Evolutionary conservation across 139 green algal species (phyloP), one percentile per base, ranked within the genome.

Genomic region (Chlamydomonas applanata): DNA sequence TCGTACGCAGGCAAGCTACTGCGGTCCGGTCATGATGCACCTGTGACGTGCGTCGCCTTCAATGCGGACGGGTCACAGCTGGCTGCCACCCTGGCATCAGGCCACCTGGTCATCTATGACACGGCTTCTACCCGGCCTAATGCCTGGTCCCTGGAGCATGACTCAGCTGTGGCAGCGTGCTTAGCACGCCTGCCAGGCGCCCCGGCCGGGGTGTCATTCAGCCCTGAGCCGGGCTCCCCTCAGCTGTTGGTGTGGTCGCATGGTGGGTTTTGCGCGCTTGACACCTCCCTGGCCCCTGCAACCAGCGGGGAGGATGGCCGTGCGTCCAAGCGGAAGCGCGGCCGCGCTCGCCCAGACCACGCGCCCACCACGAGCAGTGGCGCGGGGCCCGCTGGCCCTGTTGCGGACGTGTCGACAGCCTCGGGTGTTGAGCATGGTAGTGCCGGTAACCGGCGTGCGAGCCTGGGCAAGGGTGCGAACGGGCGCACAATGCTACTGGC

Each of bases 91-190:
- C 71, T 76, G 17, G 46, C 70, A 1, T 46, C 25, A 16, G 71
- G 74, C 40, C 49, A 75, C 27, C 64, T 85, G 70, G 36, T 67
- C 32, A n/a, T 85, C n/a, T 85, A 72, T 57, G 74, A 81, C 32
- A 71, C 60, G 1, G 29, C 44, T 27, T 71, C 67, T 32, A 29
- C 2, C 34, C 45, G 30, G 20, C 64, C 62, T 14, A 16, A 49
- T 24, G 52, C 29, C 9, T 85, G 79, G 79, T 71, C 34, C 32
- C 9, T 75, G 14, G 79, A 81, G 22, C 71, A 79, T 52, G 71
- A 59, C 7, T 44, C 63, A 9, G 74, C 36, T 13, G 45, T 66
- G 14, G 65, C 74, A 19, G 59, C 69, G 46, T 73, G 70, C 44
- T 61, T 85, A 49, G 9, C 59, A 2, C 73, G 77, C 11, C 79